These are phyloP conservation scores for Penicillium coprophilum DNA, from an alignment of 495 filamentous ascomycete species.

Conservation along the genomic window DNA sequence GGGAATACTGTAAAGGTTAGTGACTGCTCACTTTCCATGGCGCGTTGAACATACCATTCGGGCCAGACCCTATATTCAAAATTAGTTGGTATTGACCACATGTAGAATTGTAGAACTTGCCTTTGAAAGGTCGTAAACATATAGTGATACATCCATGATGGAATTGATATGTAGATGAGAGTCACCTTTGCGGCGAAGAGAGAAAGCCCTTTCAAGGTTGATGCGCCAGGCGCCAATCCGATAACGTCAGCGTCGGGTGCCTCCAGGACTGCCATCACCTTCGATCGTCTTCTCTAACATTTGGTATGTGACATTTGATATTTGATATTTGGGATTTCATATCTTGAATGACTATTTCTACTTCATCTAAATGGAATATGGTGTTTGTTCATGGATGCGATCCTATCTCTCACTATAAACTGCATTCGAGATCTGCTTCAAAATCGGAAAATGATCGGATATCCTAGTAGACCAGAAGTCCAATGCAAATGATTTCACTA, in stretches of 20 bases:
- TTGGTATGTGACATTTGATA: background rate
- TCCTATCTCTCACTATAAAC: background rate
- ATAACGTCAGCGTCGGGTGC: slow-evolving; percentile 41
- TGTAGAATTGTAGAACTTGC: slow-evolving; percentile 36
- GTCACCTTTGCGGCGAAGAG: background rate
- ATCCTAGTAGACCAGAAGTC: background rate
- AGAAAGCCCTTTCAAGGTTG: slow-evolving; percentile 9
- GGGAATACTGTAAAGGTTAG: slow-evolving; percentile 39
- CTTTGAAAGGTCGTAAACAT: slow-evolving; percentile 91
- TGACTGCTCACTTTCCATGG: slow-evolving; percentile 3
- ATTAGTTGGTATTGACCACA: background rate
- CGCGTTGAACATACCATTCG: slow-evolving; percentile 41
- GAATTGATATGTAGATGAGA: background rate
- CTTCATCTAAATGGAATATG: background rate
- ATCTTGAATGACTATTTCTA: background rate
- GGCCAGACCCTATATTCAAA: slow-evolving; percentile 35
- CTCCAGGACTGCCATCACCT: slow-evolving; percentile 22
- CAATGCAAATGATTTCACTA: background rate
- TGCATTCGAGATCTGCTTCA: background rate
- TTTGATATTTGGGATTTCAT: background rate
- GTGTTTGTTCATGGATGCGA: background rate
- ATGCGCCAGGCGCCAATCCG: slow-evolving; percentile 29
- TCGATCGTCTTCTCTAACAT: slow-evolving; percentile 21
- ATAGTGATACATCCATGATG: slow-evolving; percentile 82
- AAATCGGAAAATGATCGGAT: background rate